Base-by-base conservation (phyloP, 2,329 filamentous ascomycete species). In the Colletotrichum eremochloae region DNA sequence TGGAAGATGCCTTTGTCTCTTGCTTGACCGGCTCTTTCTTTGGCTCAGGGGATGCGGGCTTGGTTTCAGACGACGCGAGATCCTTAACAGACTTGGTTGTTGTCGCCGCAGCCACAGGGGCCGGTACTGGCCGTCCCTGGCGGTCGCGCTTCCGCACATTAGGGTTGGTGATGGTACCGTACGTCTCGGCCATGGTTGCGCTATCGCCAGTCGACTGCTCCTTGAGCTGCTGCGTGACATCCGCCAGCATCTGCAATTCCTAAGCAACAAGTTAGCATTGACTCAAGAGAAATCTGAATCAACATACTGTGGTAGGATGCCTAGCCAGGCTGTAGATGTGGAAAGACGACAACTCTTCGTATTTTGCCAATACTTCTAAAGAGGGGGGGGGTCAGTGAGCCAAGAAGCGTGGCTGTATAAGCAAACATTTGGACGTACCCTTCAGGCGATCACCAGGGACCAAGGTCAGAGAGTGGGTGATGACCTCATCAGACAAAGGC, bases 251-350 rank as follows among this genome's bases (percentile, higher is more conserved):
- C 76, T 94, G 90, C 24, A 96, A 82, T 78, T 96, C 88, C 79
- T 84, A 31, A 5, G 11, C 24, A 29, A n/a, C 6, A 11, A 2
- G 44, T 71, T 8, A 72, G 55, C 33, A 12, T 29, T 40, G 18
- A 20, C 1, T 20, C n/a, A 4, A 3, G 3, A 3, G 0, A 52
- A 14, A 8, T 2, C 0, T 4, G 12, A 14, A 14, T 60, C 3
- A 20, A 12, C 80, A 52, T 82, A 89, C 91, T 80, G 91, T 92
- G 20, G 95, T 84, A 1, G 91, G 88, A 48, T 90, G 88, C 1
- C 93, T 88, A 53, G 93, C 91, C 24, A 98, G 79, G 77, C 95
- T 97, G 84, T 98, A 98, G 55, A 98, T 84, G 77, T 98, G 94
- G 72, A 97, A 91, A 0, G 94, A 93, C 0, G 86, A 87, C 66